Percentiles rank a stretch among this genome's conserved stretches.
Evolutionary conservation across 2,329 filamentous ascomycete species (phyloP).

Genomic region (Cladosporium sp.): DNA sequence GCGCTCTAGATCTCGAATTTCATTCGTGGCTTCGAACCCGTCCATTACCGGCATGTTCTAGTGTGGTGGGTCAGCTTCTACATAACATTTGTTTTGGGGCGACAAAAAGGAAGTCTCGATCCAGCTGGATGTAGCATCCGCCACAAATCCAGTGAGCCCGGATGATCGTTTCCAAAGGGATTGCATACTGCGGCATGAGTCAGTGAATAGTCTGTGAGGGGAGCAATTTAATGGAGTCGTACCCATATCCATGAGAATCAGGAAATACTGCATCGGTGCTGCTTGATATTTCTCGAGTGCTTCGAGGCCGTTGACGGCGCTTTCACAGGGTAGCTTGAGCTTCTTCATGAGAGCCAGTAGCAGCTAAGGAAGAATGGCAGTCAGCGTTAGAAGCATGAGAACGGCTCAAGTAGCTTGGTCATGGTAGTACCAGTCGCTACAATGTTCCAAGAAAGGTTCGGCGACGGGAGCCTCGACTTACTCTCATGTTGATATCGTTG

Average conservation of each 20-base stretch:
- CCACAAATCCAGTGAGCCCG: no score
- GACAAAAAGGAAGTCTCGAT: no score
- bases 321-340: conserved; percentile 13
- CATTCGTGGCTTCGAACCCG: conserved; percentile 25
- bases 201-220: no score
- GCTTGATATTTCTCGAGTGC: conserved; percentile 15
- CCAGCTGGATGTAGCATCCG: no score
- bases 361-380: conserved; percentile 8
- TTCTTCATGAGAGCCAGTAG: conserved; percentile 21
- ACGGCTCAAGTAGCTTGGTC: not conserved
- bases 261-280: conserved; percentile 5
- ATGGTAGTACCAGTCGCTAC: no score
- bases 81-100: no score
- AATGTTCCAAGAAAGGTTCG: no score
- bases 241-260: conserved; percentile 37
- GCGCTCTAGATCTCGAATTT: conserved; percentile 26
- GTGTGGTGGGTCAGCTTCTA: no score
- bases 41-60: conserved; percentile 31
- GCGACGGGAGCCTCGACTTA: not conserved
- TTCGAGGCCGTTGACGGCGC: conserved; percentile 18
- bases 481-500: conserved; percentile 28
- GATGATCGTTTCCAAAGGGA: no score
- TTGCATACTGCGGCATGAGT: no score
- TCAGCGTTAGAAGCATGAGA: not conserved
- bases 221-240: no score